These are phyloP conservation scores for Emydomyces testavorans DNA, from an alignment of 2,329 filamentous ascomycete species.

Conservation along the genomic window DNA sequence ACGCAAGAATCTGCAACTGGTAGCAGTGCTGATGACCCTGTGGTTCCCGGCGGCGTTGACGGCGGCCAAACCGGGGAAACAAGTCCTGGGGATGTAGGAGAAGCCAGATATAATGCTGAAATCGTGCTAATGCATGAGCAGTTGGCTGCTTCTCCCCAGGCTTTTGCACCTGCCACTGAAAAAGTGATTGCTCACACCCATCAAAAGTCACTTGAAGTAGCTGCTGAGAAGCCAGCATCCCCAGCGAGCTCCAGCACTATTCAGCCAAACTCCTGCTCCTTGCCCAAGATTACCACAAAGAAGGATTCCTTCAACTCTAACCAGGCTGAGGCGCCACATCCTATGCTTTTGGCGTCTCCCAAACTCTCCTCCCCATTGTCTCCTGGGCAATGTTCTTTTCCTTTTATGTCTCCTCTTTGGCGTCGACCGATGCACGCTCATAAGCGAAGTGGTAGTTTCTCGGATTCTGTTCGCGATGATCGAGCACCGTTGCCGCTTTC, in stretches of 20 bases:
- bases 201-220: background rate
- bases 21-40: conserved; percentile 49
- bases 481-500: conserved; percentile 42
- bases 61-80: conserved; percentile 45
- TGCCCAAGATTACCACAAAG: conserved; percentile 37
- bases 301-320: conserved; percentile 23
- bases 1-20: conserved; percentile 54
- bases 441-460: conserved; percentile 77
- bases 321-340: conserved; percentile 31
- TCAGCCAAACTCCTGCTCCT: conserved; percentile 49
- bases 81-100: conserved; percentile 5
- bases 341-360: conserved; percentile 30
- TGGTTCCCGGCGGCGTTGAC: conserved; percentile 63
- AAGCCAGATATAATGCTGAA: background rate
- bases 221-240: background rate
- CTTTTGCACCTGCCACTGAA: background rate
- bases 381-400: conserved; percentile 21
- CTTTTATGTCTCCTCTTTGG: conserved; percentile 23
- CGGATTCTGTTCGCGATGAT: conserved; percentile 67
- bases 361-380: conserved; percentile 18
- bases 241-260: background rate
- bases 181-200: background rate
- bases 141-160: background rate
- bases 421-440: conserved; percentile 46
- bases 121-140: background rate